Conservation (phyloP, 208 protist species). For the Leishmania turanica region DNA sequence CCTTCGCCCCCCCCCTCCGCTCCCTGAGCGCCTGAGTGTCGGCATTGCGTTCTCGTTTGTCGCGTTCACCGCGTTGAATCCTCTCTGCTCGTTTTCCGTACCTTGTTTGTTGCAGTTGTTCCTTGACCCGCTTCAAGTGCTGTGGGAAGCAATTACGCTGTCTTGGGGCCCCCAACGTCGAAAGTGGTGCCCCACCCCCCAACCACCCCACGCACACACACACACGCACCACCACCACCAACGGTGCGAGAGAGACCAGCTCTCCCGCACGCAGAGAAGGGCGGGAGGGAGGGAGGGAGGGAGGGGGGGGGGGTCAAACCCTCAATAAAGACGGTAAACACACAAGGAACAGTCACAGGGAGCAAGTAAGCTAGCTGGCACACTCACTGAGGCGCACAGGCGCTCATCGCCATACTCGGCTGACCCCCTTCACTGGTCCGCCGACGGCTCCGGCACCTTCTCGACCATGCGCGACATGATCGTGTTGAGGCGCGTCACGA, state of each 20-base stretch:
- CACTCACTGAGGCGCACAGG: not conserved
- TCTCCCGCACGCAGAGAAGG: too few relatives aligned
- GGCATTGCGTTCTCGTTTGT: not conserved
- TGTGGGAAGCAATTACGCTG: not conserved
- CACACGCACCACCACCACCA: too few relatives aligned
- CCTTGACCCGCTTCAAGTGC: not conserved
- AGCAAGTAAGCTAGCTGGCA: not conserved
- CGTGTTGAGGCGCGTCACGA: constrained; percentile 88
- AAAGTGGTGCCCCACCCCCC: not conserved
- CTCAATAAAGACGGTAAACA: not conserved
- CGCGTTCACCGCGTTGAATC: not conserved
- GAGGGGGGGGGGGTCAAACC: not conserved
- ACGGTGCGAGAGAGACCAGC: not conserved
- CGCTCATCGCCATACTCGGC: not conserved
- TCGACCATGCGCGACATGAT: constrained; percentile 94
- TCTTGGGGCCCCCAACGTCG: not conserved
- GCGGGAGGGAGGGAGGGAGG: not conserved
- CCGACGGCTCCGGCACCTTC: constrained; percentile 80
- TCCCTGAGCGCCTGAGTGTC: not conserved
- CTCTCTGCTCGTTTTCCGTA: not conserved
- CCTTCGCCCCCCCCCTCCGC: not conserved
- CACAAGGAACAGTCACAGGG: not conserved
- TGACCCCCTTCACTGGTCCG: constrained; percentile 63
- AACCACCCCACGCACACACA: too few relatives aligned
- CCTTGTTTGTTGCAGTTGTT: not conserved